phyloP scores from a whole-genome alignment of 1,139 yeast genomes.

The Candida sojae region DNA sequence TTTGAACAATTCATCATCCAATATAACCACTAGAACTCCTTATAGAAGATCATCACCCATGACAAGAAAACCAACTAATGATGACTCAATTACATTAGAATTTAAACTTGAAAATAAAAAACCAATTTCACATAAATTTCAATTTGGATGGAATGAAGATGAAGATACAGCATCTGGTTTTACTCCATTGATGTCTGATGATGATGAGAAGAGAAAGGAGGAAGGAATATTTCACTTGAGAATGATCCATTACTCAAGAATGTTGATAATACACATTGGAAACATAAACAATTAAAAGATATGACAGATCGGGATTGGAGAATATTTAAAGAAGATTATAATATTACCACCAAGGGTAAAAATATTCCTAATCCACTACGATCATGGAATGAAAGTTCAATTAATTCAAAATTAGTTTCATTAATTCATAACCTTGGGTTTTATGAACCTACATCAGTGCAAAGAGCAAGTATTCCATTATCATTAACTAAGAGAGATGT shows the following conservation, averaged over 20 bases:
- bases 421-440: slow-evolving; percentile 45
- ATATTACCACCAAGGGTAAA: slow-evolving; percentile 62
- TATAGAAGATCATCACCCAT: neutral
- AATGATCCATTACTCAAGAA: slow-evolving; percentile 14
- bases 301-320: slow-evolving; percentile 93
- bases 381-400: slow-evolving; percentile 60
- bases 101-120: slow-evolving; percentile 9
- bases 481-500: slow-evolving; percentile 64
- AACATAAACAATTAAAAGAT: slow-evolving; percentile 55
- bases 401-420: slow-evolving; percentile 43
- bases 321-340: slow-evolving; percentile 76
- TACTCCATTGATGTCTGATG: slow-evolving; percentile 39
- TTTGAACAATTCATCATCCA: slow-evolving; percentile 14
- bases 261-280: slow-evolving; percentile 60
- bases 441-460: slow-evolving; percentile 81
- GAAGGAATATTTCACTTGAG: no score
- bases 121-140: slow-evolving; percentile 32
- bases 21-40: neutral
- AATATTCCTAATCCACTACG: slow-evolving; percentile 62
- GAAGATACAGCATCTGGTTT: slow-evolving; percentile 63
- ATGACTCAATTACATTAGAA: slow-evolving; percentile 5
- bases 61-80: slow-evolving; percentile 7
- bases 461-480: slow-evolving; percentile 82
- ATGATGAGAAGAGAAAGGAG: slow-evolving; percentile 16
- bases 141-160: slow-evolving; percentile 67